phyloP scores from a whole-genome alignment of 2,329 filamentous ascomycete genomes.

The Nigrospora sphaerica region DNA sequence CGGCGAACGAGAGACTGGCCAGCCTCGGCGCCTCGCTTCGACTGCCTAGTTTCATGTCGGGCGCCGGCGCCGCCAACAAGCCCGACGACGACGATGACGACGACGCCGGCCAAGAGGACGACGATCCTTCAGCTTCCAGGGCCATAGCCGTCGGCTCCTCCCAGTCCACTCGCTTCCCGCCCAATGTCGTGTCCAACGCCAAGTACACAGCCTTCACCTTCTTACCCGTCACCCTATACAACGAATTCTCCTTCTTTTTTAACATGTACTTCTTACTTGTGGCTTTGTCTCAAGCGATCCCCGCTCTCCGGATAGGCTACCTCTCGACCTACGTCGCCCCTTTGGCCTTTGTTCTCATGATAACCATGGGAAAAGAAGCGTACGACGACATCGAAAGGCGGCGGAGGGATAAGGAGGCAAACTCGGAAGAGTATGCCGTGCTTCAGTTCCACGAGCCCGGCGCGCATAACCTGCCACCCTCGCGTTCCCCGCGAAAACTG shows the following conservation, averaged over 20 bases:
- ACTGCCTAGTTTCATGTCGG: conserved; percentile 61
- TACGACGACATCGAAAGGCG: conserved; percentile 85
- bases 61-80: conserved; percentile 22
- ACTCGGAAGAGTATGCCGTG: conserved; percentile 81
- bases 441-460: conserved; percentile 60
- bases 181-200: conserved; percentile 90
- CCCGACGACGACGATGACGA: conserved; percentile 42
- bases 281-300: conserved; percentile 87
- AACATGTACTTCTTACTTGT: conserved; percentile 98
- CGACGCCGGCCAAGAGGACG: conserved; percentile 41
- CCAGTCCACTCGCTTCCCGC: conserved; percentile 72
- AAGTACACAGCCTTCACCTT: conserved; percentile 97
- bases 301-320: conserved; percentile 84
- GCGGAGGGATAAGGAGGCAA: conserved; percentile 84
- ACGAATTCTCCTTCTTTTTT: conserved; percentile 99
- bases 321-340: conserved; percentile 91
- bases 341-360: conserved; percentile 80
- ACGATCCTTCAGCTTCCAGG: conserved; percentile 64
- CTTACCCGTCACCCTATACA: conserved; percentile 88
- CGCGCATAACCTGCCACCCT: conserved; percentile 19
- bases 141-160: conserved; percentile 67
- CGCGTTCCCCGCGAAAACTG: conserved; percentile 32
- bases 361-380: conserved; percentile 93
- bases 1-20: conserved; percentile 34
- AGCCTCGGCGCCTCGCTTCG: conserved; percentile 48